These are phyloP conservation scores for Mycena sanguinolenta DNA, from an alignment of 768 basidiomycete genomes.

Conservation along the genomic window DNA sequence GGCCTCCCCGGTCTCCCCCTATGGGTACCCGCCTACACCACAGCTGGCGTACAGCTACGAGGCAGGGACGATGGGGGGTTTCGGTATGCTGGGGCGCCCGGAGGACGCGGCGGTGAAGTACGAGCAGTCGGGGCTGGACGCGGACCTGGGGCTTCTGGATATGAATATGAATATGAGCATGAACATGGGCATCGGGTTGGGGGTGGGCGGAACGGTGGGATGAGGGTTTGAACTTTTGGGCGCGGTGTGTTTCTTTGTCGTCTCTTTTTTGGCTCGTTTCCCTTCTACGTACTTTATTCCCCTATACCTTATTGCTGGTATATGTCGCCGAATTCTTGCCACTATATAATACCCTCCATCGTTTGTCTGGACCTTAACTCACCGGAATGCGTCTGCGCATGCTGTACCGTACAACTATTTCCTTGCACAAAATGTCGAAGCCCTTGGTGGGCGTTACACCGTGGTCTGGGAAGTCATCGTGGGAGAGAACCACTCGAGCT, in stretches of 20 bases:
- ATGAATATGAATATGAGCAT: conserved; percentile 30
- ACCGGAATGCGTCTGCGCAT: no score
- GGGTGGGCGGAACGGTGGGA: conserved; percentile 34
- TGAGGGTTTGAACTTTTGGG: conserved; percentile 31
- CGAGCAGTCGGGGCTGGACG: conserved; percentile 27
- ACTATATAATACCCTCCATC: no score
- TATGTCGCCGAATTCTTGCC: neutral
- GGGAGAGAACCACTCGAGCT: no score
- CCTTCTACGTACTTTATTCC: neutral
- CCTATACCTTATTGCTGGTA: neutral
- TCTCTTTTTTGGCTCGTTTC: neutral
- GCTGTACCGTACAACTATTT: no score
- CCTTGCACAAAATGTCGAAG: no score
- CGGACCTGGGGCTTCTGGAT: conserved; percentile 27
- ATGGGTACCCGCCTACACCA: conserved; percentile 34
- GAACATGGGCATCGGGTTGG: conserved; percentile 31
- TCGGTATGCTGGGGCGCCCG: conserved; percentile 10
- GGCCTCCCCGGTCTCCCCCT: conserved; percentile 22
- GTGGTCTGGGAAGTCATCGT: no score
- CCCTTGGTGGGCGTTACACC: no score
- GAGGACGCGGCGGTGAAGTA: conserved; percentile 23
- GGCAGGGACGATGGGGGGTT: conserved; percentile 30
- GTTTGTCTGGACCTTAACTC: no score
- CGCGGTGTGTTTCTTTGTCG: neutral
- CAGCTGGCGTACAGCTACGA: conserved; percentile 30